phyloP scores from a whole-genome alignment of 2,329 filamentous ascomycete species.

The Ceratocystis cacaofunesta region DNA sequence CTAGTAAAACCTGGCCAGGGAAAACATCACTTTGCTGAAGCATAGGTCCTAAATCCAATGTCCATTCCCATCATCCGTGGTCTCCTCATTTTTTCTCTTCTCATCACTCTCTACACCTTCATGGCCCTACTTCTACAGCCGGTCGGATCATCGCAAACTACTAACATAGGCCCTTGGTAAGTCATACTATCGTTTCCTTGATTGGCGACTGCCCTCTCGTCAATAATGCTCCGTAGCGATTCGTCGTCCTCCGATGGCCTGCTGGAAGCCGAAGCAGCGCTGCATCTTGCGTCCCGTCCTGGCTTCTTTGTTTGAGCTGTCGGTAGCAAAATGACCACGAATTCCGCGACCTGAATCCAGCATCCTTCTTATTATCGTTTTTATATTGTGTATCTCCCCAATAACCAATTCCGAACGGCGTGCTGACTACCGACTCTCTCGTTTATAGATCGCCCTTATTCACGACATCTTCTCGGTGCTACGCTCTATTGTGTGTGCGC shows the following conservation, averaged over 20 bases:
- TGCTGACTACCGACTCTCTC: background rate
- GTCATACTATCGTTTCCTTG: background rate
- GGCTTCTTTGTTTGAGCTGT: background rate
- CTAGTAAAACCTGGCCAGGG: background rate
- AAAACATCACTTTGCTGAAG: constrained; percentile 6
- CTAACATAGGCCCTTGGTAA: constrained; percentile 7
- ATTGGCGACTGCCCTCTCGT: background rate
- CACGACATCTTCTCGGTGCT: constrained; percentile 1
- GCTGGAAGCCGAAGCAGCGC: constrained; percentile 4
- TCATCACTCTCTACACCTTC: constrained; percentile 7
- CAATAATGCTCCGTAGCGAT: constrained; percentile 2
- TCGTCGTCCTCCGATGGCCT: background rate
- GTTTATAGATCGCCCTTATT: background rate
- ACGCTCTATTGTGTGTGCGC: background rate
- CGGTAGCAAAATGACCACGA: background rate
- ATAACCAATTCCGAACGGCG: background rate
- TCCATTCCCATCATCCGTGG: constrained; percentile 4
- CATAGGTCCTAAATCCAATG: background rate
- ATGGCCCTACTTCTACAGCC: constrained; percentile 2
- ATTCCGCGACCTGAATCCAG: background rate
- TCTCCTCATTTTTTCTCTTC: constrained; percentile 15
- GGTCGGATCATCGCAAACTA: constrained; percentile 12
- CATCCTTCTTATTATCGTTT: background rate
- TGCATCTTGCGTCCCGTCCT: background rate
- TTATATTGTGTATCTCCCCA: background rate